These are phyloP conservation scores for Pachyrhizus erosus DNA, from an alignment of 306 rosid species.

Conservation along the genomic window DNA sequence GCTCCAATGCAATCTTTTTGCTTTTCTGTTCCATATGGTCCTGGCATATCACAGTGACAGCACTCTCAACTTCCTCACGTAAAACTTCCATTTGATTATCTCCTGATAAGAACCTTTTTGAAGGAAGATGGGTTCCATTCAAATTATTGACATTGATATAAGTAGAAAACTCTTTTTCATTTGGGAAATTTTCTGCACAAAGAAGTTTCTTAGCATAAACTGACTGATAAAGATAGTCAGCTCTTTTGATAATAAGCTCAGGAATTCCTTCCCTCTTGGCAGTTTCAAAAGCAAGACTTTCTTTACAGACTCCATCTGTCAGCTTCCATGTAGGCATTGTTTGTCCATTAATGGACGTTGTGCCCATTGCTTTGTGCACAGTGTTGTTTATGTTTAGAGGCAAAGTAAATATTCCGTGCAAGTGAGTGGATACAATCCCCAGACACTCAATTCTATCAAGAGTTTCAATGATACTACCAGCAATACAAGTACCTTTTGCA, in stretches of 20 bases:
- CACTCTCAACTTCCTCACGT: constrained; percentile 64
- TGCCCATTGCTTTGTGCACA: constrained; percentile 85
- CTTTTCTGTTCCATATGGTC: constrained; percentile 60
- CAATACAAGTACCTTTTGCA: constrained; percentile 95
- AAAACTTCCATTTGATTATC: constrained; percentile 49
- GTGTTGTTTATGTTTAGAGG: constrained; percentile 72
- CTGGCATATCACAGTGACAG: constrained; percentile 72
- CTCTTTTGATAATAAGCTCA: constrained; percentile 76
- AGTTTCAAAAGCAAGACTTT: constrained; percentile 98
- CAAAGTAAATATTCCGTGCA: constrained; percentile 81
- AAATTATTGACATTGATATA: constrained; percentile 43
- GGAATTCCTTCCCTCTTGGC: constrained; percentile 85
- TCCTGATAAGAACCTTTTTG: constrained; percentile 19
- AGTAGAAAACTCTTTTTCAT: constrained; percentile 51
- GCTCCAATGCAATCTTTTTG: constrained; percentile 40
- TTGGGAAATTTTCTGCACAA: constrained; percentile 39
- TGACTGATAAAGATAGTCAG: constrained; percentile 72
- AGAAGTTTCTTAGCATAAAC: constrained; percentile 56
- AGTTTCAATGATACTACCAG: constrained; percentile 89
- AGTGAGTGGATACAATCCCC: constrained; percentile 94
- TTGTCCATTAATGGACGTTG: constrained; percentile 62
- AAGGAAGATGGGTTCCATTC: constrained; percentile 46
- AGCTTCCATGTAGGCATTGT: constrained; percentile 88
- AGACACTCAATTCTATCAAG: constrained; percentile 80
- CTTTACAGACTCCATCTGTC: constrained; percentile 81